phyloP scores from a whole-genome alignment of 1,139 yeast genomes.

The Blastobotrys apis region DNA sequence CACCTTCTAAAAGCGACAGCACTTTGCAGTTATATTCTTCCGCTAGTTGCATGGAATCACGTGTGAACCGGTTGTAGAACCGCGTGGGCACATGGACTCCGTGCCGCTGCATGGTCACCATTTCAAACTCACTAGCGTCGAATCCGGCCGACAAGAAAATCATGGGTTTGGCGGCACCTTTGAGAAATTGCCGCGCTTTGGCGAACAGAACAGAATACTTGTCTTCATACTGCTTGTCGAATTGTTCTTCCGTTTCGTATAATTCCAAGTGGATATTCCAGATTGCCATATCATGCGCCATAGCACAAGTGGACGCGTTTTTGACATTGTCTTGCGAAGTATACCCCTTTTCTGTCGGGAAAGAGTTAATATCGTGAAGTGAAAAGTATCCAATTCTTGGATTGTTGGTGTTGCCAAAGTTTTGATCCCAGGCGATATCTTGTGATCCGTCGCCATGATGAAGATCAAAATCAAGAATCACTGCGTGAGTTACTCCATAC shows the following conservation, averaged over 20 bases:
- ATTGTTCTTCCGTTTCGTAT: slow-evolving; percentile 59
- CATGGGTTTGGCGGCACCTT: slow-evolving; percentile 56
- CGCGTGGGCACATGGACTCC: slow-evolving; percentile 79
- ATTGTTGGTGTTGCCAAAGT: slow-evolving; percentile 7
- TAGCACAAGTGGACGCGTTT: slow-evolving; percentile 77
- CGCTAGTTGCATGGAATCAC: slow-evolving; percentile 66
- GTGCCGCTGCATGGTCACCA: slow-evolving; percentile 80
- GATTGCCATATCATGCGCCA: slow-evolving; percentile 70
- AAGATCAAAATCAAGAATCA: slow-evolving; percentile 74
- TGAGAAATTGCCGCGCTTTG: slow-evolving; percentile 65
- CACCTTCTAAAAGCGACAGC: slow-evolving; percentile 76
- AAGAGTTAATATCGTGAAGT: slow-evolving; percentile 79
- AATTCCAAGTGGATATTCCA: slow-evolving; percentile 83
- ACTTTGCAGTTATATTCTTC: slow-evolving; percentile 58
- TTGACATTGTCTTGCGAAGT: slow-evolving; percentile 68
- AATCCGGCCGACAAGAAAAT: slow-evolving; percentile 80
- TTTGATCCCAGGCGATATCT: slow-evolving; percentile 80
- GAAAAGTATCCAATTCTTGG: slow-evolving; percentile 69
- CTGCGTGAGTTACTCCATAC: slow-evolving; percentile 73
- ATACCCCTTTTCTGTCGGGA: slow-evolving; percentile 76
- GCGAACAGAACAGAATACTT: slow-evolving; percentile 60
- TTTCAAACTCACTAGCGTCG: slow-evolving; percentile 84
- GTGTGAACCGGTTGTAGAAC: slow-evolving; percentile 69
- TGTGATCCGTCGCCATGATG: slow-evolving; percentile 95
- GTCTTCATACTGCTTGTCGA: slow-evolving; percentile 57